Evolutionary conservation across 176 grass and related monocot genomes (phyloP), one percentile per base, ranked within the genome.

Genomic region (Eleusine coracana): DNA sequence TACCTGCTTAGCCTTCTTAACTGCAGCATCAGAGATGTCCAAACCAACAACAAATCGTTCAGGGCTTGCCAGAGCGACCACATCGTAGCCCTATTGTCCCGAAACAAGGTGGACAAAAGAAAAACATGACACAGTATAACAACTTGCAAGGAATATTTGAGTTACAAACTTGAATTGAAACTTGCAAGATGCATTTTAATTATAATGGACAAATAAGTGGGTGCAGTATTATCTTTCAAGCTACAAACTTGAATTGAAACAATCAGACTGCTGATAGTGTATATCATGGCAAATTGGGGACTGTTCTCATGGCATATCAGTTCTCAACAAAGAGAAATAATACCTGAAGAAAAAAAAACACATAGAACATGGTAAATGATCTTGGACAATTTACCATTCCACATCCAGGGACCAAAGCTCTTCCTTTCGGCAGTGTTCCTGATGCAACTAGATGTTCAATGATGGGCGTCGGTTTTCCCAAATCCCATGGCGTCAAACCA

Each of bases 331-430:
- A 28, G 60, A 63, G 2, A 63, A 63, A 29, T 82, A 74, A 36
- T 27, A 73, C 40, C 11, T 18, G 9, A 3, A 63, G 25, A 28
- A 28, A 28, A 28, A 13, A 25, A 25, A 16, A 60, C n/a, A 25
- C 9, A 63, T 63, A 63, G 9, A 5, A 63, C 25, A 14, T 5
- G 3, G 23, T 29, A 63, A 29, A 29, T 29, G 60, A 11, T 2
- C 60, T 63, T 29, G 25, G 60, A 37, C 20, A 66, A 78, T 81
- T 85, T 86, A 90, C 91, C 84, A 68, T 93, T 65, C 96, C 93
- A 40, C 96, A 98, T 87, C 93, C 91, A 17, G 93, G 96, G 70
- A 96, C 93, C 77, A 98, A 86, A 74, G 85, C 91, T 74, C 87
- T 92, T 36, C 96, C 96, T 65, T 80, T 98, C 6, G 91, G 93